A percentile compares a stretch with the other conserved stretches of the same genome.
These are phyloP conservation scores for Ophiorrhiza pumila DNA, from an alignment of 257 asterid genomes.

Conservation along the genomic window DNA sequence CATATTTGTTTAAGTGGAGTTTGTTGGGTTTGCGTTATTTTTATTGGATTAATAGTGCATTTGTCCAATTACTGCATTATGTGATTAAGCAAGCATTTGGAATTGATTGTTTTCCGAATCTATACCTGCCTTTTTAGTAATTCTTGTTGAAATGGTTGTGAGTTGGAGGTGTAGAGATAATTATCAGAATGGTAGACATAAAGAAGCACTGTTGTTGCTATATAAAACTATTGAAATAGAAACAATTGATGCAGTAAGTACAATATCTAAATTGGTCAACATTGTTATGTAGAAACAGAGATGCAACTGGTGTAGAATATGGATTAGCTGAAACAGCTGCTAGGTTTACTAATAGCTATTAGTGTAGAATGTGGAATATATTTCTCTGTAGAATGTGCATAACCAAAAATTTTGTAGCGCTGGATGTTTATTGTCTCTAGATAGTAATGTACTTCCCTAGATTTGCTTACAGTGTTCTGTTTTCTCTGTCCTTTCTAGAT, in stretches of 20 bases:
- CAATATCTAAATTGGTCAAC: not conserved
- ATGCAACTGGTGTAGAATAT: not conserved
- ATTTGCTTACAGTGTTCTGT: no score
- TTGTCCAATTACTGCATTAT: no score
- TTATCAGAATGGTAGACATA: not conserved
- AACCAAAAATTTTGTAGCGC: not conserved
- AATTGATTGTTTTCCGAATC: no score
- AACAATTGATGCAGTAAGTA: not conserved
- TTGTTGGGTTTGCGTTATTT: not conserved
- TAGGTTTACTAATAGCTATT: not conserved
- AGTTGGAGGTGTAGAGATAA: no score
- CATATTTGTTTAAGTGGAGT: not conserved
- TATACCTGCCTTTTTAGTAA: no score
- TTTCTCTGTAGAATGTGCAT: not conserved
- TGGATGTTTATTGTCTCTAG: not conserved
- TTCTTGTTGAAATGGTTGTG: no score
- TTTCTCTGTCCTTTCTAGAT: not conserved
- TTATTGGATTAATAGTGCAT: not conserved
- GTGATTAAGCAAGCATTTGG: no score
- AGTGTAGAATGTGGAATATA: no score
- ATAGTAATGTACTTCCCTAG: no score
- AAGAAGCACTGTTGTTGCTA: not conserved
- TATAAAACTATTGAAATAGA: not conserved
- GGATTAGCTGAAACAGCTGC: not conserved
- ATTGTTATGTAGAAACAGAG: not conserved